Evolutionary conservation across 208 protist genomes (phyloP), one percentile per base, ranked within the genome.

Genomic region (Crithidia fasciculata): DNA sequence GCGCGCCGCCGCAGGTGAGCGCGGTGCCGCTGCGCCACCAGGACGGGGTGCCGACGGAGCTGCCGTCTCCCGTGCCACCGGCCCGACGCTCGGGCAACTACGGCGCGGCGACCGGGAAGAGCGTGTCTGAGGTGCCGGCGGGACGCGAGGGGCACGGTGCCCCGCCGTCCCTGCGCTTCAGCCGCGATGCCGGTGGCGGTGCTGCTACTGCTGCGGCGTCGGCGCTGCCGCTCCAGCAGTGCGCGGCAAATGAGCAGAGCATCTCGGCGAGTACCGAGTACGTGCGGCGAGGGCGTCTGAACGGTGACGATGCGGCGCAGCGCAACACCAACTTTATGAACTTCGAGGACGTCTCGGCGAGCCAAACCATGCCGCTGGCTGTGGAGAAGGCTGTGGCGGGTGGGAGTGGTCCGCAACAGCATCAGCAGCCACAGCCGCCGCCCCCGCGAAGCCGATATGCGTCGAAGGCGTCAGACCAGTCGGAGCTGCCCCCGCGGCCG

Each of bases 321-420:
- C 66, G 73, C 43, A 68, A 54, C 8, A 81, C 80, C 10, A 47
- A 66, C 10, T 80, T 80, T 45, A 76, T 84, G 74, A 81, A 84
- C 67, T 57, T 84, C 39, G 74, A 84, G 40, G 79, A 83, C 45
- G 5, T 16, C n/a, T 60, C 18, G 16, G 37, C 52, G 8, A 74
- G 68, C 62, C 65, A 61, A 41, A 47, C 28, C 28, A 15, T 70
- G 28, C 74, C 61, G 3, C 0, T 18, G 4, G n/a, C 28, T 0
- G 28, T 28, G 28, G 28, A 28, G 28, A 28, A 28, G 28, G 28
- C 28, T 28, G 28, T 28, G 28, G 28, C 28, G 28, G 28, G 28
- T 28, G 63, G 50, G 2, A 69, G 41, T 8, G 50, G 39, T 8
- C 5, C 50, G 16, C 9, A 18, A 8, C 18, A 7, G 50, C 4